Evolutionary conservation across 2,329 filamentous ascomycete genomes (phyloP).

Genomic region (Tolypocladium amazonense): DNA sequence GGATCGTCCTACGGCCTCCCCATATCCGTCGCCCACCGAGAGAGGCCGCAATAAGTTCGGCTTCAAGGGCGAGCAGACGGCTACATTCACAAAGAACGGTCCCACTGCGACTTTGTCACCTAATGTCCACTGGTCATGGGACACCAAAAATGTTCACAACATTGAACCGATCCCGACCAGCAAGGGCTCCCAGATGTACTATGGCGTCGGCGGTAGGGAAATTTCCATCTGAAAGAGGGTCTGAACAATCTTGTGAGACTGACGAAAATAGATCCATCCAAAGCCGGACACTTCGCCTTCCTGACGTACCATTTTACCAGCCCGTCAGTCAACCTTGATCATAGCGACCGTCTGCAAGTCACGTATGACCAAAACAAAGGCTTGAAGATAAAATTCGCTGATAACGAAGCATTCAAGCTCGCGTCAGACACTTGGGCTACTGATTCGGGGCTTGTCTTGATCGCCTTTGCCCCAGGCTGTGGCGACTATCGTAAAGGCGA

Average conservation of each 20-base stretch:
- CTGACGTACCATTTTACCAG: conserved; percentile 14
- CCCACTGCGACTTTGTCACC: conserved; percentile 2
- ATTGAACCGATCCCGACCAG: conserved; percentile 12
- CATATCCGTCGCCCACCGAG: not conserved
- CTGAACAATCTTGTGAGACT: not conserved
- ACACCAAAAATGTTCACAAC: conserved; percentile 11
- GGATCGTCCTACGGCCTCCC: not conserved
- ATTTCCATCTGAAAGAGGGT: conserved; percentile 2
- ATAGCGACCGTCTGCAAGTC: conserved; percentile 10
- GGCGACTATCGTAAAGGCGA: conserved; percentile 13
- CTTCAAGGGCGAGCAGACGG: not conserved
- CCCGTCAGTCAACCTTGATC: conserved; percentile 19
- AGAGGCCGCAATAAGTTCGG: not conserved
- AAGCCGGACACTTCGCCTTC: conserved; percentile 14
- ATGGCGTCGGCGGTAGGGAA: conserved; percentile 4
- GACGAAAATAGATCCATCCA: conserved; percentile 7
- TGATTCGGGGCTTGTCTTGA: conserved; percentile 12
- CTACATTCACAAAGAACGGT: conserved; percentile 1
- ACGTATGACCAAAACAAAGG: conserved; percentile 2
- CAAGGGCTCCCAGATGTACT: conserved; percentile 12
- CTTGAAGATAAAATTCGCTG: conserved; percentile 8
- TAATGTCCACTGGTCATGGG: conserved; percentile 13
- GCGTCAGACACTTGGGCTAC: conserved; percentile 11
- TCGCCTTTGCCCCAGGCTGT: conserved; percentile 14
- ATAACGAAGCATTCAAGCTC: conserved; percentile 11